A percentile compares a stretch with the other conserved stretches of the same genome.
These are phyloP conservation scores for Erodium texanum DNA, from an alignment of 441 rosid genomes.

Conservation along the genomic window DNA sequence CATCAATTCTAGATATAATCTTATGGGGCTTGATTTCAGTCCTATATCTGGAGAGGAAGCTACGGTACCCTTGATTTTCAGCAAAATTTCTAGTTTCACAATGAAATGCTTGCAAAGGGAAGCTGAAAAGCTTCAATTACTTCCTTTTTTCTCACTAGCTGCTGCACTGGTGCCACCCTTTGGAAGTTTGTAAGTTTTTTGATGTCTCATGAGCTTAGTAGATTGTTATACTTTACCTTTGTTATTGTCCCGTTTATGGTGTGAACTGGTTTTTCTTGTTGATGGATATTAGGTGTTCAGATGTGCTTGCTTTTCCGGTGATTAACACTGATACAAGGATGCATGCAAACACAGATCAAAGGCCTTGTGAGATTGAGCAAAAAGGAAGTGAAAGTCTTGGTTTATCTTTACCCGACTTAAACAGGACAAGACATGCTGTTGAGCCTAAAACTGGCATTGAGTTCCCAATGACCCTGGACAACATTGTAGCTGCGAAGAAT, in stretches of 20 bases:
- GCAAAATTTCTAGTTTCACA: slow-evolving; percentile 37
- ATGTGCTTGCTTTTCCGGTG: slow-evolving; percentile 32
- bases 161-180: slow-evolving; percentile 53
- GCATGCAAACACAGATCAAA: slow-evolving; percentile 31
- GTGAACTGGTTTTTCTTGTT: not conserved
- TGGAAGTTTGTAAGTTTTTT: slow-evolving; percentile 47
- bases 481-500: slow-evolving; percentile 25
- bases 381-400: slow-evolving; percentile 27
- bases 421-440: slow-evolving; percentile 41
- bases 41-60: slow-evolving; percentile 24
- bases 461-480: slow-evolving; percentile 56
- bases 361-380: slow-evolving; percentile 46
- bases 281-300: slow-evolving; percentile 42
- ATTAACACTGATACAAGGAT: slow-evolving; percentile 32
- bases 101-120: slow-evolving; percentile 43
- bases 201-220: slow-evolving; percentile 4
- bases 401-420: slow-evolving; percentile 44
- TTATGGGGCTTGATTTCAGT: slow-evolving; percentile 27
- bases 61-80: slow-evolving; percentile 28
- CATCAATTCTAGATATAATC: slow-evolving; percentile 21
- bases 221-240: not conserved
- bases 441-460: slow-evolving; percentile 84
- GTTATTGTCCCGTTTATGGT: not conserved
- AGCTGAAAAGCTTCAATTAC: slow-evolving; percentile 47
- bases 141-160: slow-evolving; percentile 58